Evolutionary conservation across 441 rosid species (phyloP), one percentile per base, ranked within the genome.

Genomic region (Melastoma candidum): DNA sequence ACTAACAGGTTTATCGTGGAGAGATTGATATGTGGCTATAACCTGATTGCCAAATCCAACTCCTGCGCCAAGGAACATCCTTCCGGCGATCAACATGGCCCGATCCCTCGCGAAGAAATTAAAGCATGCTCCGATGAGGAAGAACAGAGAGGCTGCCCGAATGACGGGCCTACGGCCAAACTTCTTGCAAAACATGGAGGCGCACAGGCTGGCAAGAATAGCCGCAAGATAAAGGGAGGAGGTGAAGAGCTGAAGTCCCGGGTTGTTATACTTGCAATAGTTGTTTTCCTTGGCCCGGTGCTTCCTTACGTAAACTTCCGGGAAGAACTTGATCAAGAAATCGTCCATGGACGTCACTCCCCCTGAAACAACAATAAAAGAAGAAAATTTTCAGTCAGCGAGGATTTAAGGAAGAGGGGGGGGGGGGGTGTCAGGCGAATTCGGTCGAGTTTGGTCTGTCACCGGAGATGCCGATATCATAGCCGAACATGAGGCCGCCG

Each of bases 31-130:
- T 2, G 0, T 47, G 3, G 0, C 17, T 12, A 13, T 17, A 63
- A 83, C 90, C 90, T 80, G 82, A 51, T 80, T 83, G 39, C 80
- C 90, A 41, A 83, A 83, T 45, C 90, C 90, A 13, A 83, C 82
- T 2, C 86, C 86, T 0, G 55, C 56, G 3, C 90, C 90, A 2
- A 83, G 79, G 26, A 60, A 59, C 55, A 80, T 45, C 54, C 86
- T 60, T 39, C 90, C 84, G 22, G 51, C 36, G 13, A 83, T 77
- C 54, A 83, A 65, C 79, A 80, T 64, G 26, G 27, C 53, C 11
- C 77, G 58, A 59, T 78, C 71, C 53, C 27, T 27, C 0, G 84
- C 84, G 43, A 61, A 44, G 17, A 70, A 69, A 43, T 76, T 76
- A 11, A 77, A 39, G 32, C 53, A 4, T 24, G 76, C 72, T 1